A percentile compares a stretch with the other conserved stretches of the same genome.
Evolutionary conservation across 2,329 filamentous ascomycete species (phyloP).

Genomic region (Hypomyces perniciosus): DNA sequence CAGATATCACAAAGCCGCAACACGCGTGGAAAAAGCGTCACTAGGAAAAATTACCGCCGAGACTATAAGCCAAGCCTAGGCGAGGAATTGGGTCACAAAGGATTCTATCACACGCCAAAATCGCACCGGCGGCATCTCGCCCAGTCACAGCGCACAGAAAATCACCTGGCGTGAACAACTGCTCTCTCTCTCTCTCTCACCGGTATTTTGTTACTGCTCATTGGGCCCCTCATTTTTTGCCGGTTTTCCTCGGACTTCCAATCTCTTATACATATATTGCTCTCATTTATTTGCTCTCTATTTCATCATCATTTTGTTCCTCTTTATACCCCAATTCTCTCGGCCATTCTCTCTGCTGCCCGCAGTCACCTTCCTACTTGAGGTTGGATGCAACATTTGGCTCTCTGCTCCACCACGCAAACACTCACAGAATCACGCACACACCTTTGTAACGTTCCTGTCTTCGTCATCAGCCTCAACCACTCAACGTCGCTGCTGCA

Average conservation of each 20-base stretch:
- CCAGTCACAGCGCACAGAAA: neutral
- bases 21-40: neutral
- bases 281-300: neutral
- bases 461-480: constrained; percentile 6
- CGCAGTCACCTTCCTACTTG: constrained; percentile 12
- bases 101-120: neutral
- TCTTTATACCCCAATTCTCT: neutral
- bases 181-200: neutral
- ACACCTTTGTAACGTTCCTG: constrained; percentile 11
- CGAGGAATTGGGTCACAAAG: constrained; percentile 1
- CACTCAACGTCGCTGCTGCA: neutral
- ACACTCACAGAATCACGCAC: neutral
- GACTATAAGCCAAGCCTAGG: neutral
- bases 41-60: neutral
- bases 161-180: constrained; percentile 5
- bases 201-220: neutral
- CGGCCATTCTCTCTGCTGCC: neutral
- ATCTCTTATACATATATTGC: too few species aligned
- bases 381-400: constrained; percentile 11
- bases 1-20: neutral
- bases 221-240: neutral
- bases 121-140: neutral
- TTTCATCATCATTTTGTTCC: neutral
- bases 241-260: neutral
- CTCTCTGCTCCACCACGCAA: neutral